Evolutionary conservation across 2,329 filamentous ascomycete species (phyloP).

Genomic region (Lachnellula occidentalis): DNA sequence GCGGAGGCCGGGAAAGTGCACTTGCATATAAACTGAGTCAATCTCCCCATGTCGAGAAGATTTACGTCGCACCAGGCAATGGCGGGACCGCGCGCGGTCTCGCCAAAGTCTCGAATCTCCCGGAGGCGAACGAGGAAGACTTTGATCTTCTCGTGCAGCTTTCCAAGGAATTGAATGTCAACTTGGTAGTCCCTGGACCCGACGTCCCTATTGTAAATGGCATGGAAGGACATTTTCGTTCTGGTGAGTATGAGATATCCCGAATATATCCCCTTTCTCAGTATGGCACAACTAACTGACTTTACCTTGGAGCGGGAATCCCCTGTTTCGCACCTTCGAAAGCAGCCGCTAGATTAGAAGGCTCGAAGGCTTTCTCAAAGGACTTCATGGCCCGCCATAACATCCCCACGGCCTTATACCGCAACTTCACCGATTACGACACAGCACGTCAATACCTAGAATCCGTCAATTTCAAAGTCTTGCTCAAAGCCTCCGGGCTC

Average conservation of each 20-base stretch:
- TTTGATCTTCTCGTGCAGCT: conserved; percentile 71
- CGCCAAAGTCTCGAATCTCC: conserved; percentile 67
- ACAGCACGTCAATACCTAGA: conserved; percentile 71
- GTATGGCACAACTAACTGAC: no score
- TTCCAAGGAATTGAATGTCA: conserved; percentile 65
- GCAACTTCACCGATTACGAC: conserved; percentile 78
- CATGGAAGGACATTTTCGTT: conserved; percentile 74
- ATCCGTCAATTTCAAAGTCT: conserved; percentile 63
- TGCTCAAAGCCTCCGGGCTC: conserved; percentile 93
- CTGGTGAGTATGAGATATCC: conserved; percentile 2
- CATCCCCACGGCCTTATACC: conserved; percentile 87
- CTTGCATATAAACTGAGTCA: conserved; percentile 90
- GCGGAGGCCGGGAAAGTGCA: conserved; percentile 90
- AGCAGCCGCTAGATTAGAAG: conserved; percentile 84
- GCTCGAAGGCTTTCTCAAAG: conserved; percentile 94
- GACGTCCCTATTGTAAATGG: conserved; percentile 93
- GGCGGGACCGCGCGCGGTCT: conserved; percentile 68
- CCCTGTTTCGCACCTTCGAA: conserved; percentile 71
- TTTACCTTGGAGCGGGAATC: conserved; percentile 2
- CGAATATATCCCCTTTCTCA: no score
- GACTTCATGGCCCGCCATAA: conserved; percentile 92
- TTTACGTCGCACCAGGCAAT: conserved; percentile 71
- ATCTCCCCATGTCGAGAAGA: conserved; percentile 72
- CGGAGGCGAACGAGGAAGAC: conserved; percentile 62
- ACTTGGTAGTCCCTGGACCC: conserved; percentile 83